Percentiles rank a stretch among this genome's conserved stretches.
These are phyloP conservation scores for Penicillium thymicola DNA, from an alignment of 2,329 filamentous ascomycete species.

Conservation along the genomic window DNA sequence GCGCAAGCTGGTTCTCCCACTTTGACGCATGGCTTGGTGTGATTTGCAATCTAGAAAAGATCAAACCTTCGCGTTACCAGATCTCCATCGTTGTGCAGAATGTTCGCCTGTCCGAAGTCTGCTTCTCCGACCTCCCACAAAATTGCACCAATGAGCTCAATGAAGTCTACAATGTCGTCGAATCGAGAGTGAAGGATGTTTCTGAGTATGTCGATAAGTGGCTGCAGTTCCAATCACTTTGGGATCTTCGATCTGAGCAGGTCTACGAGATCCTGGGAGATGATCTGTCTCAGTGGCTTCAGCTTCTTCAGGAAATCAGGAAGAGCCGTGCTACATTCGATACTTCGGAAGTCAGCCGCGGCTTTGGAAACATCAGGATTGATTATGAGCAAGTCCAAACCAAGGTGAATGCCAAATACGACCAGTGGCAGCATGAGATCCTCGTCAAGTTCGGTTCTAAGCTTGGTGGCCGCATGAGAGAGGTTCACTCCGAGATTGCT, in stretches of 20 bases:
- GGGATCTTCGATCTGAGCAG: conserved; percentile 94
- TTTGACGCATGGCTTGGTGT: conserved; percentile 91
- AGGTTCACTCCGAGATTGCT: conserved; percentile 87
- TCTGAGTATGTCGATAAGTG: conserved; percentile 91
- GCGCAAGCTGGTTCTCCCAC: conserved; percentile 89
- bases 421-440: conserved; percentile 99
- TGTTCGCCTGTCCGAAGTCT: conserved; percentile 46
- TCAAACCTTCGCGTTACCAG: conserved; percentile 93
- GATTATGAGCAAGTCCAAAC: conserved; percentile 99
- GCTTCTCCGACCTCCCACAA: conserved; percentile 78
- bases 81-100: conserved; percentile 64
- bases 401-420: conserved; percentile 98
- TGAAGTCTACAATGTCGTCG: conserved; percentile 77
- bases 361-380: conserved; percentile 90
- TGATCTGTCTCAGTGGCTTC: conserved; percentile 87
- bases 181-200: conserved; percentile 76
- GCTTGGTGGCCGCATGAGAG: conserved; percentile 84
- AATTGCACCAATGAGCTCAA: conserved; percentile 76
- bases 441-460: conserved; percentile 87
- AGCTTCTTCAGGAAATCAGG: conserved; percentile 92
- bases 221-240: conserved; percentile 97
- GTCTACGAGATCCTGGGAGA: conserved; percentile 91
- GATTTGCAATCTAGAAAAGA: conserved; percentile 86
- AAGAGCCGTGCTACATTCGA: conserved; percentile 96
- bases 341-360: conserved; percentile 87